phyloP scores from a whole-genome alignment of 2,329 filamentous ascomycete species.

The Dactylellina leptospora region DNA sequence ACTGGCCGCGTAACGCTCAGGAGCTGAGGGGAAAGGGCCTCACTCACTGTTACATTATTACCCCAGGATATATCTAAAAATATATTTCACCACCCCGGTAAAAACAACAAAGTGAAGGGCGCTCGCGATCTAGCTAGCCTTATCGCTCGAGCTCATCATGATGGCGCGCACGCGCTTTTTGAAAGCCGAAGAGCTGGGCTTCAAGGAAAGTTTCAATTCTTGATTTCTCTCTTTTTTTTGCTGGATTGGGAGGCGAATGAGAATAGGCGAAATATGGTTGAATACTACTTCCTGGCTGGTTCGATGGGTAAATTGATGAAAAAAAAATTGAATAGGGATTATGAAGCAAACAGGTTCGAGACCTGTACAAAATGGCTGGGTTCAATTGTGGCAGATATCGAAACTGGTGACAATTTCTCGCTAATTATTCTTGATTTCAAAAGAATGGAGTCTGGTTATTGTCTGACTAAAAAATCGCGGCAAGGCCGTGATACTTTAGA shows the following conservation, averaged over 20 bases:
- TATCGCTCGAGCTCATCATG: slow-evolving; percentile 25
- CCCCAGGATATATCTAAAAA: slow-evolving; percentile 42
- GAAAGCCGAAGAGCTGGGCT: neutral
- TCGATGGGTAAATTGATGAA: slow-evolving; percentile 16
- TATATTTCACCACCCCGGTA: slow-evolving; percentile 7
- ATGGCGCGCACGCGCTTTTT: slow-evolving; percentile 13
- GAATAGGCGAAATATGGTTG: slow-evolving; percentile 50
- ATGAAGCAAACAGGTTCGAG: neutral
- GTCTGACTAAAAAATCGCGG: neutral
- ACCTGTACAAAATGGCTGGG: slow-evolving; percentile 5
- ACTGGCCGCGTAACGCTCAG: slow-evolving; percentile 31
- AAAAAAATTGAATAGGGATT: slow-evolving; percentile 4
- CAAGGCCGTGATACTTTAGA: slow-evolving; percentile 2
- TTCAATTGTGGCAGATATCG: slow-evolving; percentile 33
- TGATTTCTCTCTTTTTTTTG: slow-evolving; percentile 12
- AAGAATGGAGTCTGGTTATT: neutral
- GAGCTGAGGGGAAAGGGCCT: slow-evolving; percentile 1
- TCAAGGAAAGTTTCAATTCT: slow-evolving; percentile 22
- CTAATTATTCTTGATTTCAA: slow-evolving; percentile 2
- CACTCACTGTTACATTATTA: slow-evolving; percentile 38
- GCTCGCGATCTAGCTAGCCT: neutral
- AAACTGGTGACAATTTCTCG: neutral
- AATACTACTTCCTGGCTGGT: slow-evolving; percentile 32
- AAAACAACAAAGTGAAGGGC: neutral
- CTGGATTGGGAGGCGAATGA: slow-evolving; percentile 33